phyloP scores from a whole-genome alignment of 306 rosid genomes.

The Vigna angularis region DNA sequence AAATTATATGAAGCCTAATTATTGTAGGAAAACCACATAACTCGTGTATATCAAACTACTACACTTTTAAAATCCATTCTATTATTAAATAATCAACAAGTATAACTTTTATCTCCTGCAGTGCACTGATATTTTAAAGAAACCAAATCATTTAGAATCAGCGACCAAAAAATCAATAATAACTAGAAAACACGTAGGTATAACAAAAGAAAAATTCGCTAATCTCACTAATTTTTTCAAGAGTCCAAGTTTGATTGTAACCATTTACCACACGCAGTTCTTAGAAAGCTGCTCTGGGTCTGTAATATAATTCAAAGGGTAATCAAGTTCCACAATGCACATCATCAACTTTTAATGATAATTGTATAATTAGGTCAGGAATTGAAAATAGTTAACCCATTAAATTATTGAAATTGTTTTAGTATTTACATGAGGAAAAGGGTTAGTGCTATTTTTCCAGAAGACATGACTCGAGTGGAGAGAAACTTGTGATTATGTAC shows the following conservation, averaged over 20 bases:
- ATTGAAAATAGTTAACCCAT: conserved; percentile 47
- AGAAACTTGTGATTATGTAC: conserved; percentile 47
- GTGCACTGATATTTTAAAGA: background rate
- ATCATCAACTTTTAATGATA: conserved; percentile 1
- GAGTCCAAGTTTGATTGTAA: background rate
- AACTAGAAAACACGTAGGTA: background rate
- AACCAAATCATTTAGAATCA: background rate
- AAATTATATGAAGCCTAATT: too few species aligned
- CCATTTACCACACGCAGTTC: background rate
- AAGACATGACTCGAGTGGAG: conserved; percentile 36
- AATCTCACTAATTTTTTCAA: background rate
- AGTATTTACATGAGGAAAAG: conserved; percentile 49
- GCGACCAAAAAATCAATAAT: background rate
- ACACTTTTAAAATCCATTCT: background rate
- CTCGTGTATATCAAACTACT: background rate
- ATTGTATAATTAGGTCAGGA: conserved; percentile 27
- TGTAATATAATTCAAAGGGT: conserved; percentile 2
- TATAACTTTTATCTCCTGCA: background rate
- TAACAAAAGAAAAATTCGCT: background rate
- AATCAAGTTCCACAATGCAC: conserved; percentile 1
- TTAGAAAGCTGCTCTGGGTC: background rate
- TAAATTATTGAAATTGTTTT: conserved; percentile 48
- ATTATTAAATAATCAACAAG: background rate
- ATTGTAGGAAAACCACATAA: too few species aligned
- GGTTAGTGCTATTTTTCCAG: conserved; percentile 47